Percentiles rank a stretch among this genome's conserved stretches.
Conservation (phyloP, 2,329 filamentous ascomycete genomes). For the Nemania diffusa region DNA sequence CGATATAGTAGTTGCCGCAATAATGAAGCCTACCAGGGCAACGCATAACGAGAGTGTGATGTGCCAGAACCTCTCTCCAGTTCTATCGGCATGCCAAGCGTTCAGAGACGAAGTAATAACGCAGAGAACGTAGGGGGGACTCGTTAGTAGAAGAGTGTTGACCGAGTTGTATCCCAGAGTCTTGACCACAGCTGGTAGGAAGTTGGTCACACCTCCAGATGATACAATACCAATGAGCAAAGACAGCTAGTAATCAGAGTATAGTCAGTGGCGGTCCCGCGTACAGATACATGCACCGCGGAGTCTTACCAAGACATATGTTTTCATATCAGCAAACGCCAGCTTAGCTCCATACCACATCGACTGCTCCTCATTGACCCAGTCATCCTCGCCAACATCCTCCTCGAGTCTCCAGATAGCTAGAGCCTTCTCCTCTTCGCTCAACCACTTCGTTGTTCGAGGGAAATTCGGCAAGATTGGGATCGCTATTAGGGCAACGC, state of each 20-base stretch:
- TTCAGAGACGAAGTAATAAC: conserved; percentile 71
- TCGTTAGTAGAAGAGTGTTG: conserved; percentile 70
- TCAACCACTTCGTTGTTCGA: conserved; percentile 66
- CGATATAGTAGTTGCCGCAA: conserved; percentile 70
- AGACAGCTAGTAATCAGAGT: conserved; percentile 54
- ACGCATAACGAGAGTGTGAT: conserved; percentile 70
- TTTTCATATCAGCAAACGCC: conserved; percentile 68
- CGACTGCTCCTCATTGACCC: conserved; percentile 66
- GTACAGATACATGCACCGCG: not conserved
- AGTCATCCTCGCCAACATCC: conserved; percentile 73
- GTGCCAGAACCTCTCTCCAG: conserved; percentile 77
- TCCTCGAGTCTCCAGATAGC: conserved; percentile 71
- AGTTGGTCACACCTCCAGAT: conserved; percentile 71
- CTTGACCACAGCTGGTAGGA: conserved; percentile 76
- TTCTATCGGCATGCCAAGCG: conserved; percentile 76
- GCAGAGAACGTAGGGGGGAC: conserved; percentile 72
- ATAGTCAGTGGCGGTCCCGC: conserved; percentile 14
- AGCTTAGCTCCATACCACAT: conserved; percentile 64
- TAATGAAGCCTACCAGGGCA: conserved; percentile 72
- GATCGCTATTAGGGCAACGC: conserved; percentile 65
- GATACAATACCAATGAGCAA: conserved; percentile 67
- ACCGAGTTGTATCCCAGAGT: conserved; percentile 72
- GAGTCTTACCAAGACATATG: conserved; percentile 63
- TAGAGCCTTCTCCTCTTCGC: conserved; percentile 65
- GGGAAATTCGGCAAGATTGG: conserved; percentile 76